Conservation (phyloP, 768 basidiomycete species). For the Kockovaella imperatae region DNA sequence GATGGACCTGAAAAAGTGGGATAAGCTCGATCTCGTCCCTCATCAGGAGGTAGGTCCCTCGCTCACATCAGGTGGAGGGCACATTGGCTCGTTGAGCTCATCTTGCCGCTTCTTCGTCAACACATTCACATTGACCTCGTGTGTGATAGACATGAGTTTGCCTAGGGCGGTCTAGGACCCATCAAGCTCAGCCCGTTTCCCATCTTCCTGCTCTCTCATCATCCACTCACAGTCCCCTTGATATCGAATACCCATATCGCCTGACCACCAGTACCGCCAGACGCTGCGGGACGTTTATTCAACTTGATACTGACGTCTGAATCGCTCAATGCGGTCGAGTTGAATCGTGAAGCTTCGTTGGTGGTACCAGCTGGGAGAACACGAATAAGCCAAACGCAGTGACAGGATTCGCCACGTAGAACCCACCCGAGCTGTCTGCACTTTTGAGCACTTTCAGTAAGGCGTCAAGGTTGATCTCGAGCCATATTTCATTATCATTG, state of each 20-base stretch:
- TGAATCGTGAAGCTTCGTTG: not conserved
- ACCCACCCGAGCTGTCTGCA: constrained; percentile 37
- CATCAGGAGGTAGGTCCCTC: not conserved
- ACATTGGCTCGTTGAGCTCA: constrained; percentile 40
- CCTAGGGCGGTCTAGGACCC: constrained; percentile 5
- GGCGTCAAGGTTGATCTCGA: constrained; percentile 37
- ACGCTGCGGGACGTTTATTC: constrained; percentile 35
- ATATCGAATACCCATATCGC: constrained; percentile 43
- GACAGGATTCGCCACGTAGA: not conserved
- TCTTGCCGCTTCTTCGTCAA: constrained; percentile 30
- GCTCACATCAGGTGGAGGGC: constrained; percentile 44
- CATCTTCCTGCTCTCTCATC: not conserved
- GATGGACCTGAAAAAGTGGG: constrained; percentile 26
- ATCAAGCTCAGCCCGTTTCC: constrained; percentile 2
- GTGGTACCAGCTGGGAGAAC: not conserved
- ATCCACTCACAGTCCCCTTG: constrained; percentile 21
- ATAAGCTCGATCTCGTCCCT: not conserved
- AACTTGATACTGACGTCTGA: constrained; percentile 36
- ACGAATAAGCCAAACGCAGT: not conserved
- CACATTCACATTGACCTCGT: constrained; percentile 39
- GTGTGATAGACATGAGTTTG: constrained; percentile 28
- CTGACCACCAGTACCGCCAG: no score
- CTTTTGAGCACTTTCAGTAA: constrained; percentile 38
- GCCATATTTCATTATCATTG: constrained; percentile 40
- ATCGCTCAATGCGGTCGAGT: constrained; percentile 23